Evolutionary conservation across 805 yeast species (phyloP), one percentile per base, ranked within the genome.

Genomic region (Pichia deserticola): DNA sequence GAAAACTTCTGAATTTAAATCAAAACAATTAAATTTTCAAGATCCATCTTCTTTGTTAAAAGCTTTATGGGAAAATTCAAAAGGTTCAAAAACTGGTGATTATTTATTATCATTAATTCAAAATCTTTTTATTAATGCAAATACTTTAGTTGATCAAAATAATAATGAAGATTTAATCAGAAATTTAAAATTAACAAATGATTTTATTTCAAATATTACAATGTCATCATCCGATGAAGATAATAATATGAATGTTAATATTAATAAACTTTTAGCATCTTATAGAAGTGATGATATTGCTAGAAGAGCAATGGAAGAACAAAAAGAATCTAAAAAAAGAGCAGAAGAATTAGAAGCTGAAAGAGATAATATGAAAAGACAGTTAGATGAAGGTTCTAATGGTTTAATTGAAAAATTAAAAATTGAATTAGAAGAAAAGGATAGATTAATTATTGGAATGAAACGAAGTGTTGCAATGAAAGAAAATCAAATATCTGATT

Each of bases 251-350:
- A 86, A 84, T 47, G 79, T 86, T 44, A 87, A 95, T 1, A 81
- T 90, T 36, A 89, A 86, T 59, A 73, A 81, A 49, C 70, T 92
- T 42, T 73, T 80, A 51, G 82, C 88, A 40, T 76, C 86, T 30
- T 73, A 90, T 60, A 82, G 82, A 56, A 86, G 96, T 0, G 97
- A 92, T 63, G 95, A 88, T 48, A 82, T 84, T 67, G 95, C 95
- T 11, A 73, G 81, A 47, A 75, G 85, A 52, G 95, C 96, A 61
- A 71, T 54, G 56, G 66, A 51, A 63, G 77, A 74, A 51, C 66
- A 68, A n/a, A 71, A 66, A 44, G 70, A 63, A 27, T 71, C 68
- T 36, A 67, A 68, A 51, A 68, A 63, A 49, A 58, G 64, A 13
- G 71, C 69, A 7, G 69, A 66, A 15, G 72, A 71, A 54, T 74